Conservation (phyloP, 2,329 filamentous ascomycete species). For the Exserohilum turcica region DNA sequence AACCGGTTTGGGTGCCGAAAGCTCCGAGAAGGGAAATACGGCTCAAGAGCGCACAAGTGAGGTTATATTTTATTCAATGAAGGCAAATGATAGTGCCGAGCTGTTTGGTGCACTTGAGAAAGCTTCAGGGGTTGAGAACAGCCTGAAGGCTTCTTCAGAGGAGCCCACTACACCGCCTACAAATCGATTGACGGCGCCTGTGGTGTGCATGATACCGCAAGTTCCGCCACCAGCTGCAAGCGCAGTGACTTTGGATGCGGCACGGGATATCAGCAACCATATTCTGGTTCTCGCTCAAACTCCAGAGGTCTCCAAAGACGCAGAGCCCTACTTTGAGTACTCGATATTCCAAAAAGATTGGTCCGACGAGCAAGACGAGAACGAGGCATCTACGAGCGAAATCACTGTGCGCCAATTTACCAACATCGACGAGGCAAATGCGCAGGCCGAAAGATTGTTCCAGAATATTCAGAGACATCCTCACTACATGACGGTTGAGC, state of each 20-base stretch:
- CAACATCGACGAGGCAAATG: conserved; percentile 24
- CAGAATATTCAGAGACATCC: conserved; percentile 5
- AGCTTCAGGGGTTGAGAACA: too few species aligned
- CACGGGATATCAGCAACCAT: background rate
- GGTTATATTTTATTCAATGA: too few species aligned
- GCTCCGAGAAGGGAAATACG: too few species aligned
- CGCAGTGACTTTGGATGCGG: background rate
- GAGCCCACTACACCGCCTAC: too few species aligned
- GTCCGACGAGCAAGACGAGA: conserved; percentile 6
- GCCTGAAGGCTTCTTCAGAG: too few species aligned
- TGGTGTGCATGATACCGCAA: background rate
- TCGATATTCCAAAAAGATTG: conserved; percentile 26
- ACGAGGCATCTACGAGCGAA: background rate
- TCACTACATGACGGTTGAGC: conserved; percentile 7
- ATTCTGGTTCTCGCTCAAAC: background rate
- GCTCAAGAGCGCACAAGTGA: too few species aligned
- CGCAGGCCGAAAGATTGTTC: conserved; percentile 19
- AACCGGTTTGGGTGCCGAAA: too few species aligned
- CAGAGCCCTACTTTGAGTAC: conserved; percentile 36
- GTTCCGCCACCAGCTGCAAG: background rate
- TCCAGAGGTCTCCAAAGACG: background rate
- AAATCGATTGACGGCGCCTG: background rate
- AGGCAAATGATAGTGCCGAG: too few species aligned
- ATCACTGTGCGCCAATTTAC: conserved; percentile 15
- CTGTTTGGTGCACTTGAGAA: too few species aligned